phyloP scores from a whole-genome alignment of 2,329 filamentous ascomycete species.

The Capronia coronata region DNA sequence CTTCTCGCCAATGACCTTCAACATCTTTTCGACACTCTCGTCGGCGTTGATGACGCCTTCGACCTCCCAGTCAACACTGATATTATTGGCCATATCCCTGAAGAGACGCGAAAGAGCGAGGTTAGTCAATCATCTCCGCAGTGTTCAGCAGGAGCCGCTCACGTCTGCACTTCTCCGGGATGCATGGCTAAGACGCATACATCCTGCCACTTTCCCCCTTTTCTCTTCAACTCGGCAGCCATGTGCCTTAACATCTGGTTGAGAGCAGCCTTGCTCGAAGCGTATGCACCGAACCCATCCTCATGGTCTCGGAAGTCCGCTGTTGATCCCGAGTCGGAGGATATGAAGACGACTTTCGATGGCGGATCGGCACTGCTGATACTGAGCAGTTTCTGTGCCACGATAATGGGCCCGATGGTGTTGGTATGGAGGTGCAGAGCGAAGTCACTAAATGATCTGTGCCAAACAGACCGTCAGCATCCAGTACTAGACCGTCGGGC shows the following conservation, averaged over 20 bases:
- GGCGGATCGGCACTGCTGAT: constrained; percentile 42
- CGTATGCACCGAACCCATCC: constrained; percentile 54
- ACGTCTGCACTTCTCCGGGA: constrained; percentile 52
- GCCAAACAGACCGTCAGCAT: not conserved
- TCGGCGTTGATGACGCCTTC: constrained; percentile 47
- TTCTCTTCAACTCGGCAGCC: constrained; percentile 49
- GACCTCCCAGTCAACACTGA: constrained; percentile 47
- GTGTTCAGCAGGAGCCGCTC: constrained; percentile 16
- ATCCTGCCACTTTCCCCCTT: constrained; percentile 36
- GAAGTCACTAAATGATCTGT: constrained; percentile 49
- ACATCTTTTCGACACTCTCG: constrained; percentile 47
- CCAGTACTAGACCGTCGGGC: not conserved
- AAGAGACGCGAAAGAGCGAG: not conserved
- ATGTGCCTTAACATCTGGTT: constrained; percentile 53
- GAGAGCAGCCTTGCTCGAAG: constrained; percentile 51
- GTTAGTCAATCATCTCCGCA: constrained; percentile 7
- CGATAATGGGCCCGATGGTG: constrained; percentile 54
- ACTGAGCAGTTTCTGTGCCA: constrained; percentile 48
- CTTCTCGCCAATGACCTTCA: constrained; percentile 47
- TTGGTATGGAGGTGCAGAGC: constrained; percentile 52
- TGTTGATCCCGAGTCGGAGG: constrained; percentile 51
- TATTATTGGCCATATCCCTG: constrained; percentile 50
- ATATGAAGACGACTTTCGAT: constrained; percentile 51
- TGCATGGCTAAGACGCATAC: constrained; percentile 48
- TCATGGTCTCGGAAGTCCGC: constrained; percentile 48